Conservation (phyloP, 306 rosid genomes). For the Carpinus viminea region DNA sequence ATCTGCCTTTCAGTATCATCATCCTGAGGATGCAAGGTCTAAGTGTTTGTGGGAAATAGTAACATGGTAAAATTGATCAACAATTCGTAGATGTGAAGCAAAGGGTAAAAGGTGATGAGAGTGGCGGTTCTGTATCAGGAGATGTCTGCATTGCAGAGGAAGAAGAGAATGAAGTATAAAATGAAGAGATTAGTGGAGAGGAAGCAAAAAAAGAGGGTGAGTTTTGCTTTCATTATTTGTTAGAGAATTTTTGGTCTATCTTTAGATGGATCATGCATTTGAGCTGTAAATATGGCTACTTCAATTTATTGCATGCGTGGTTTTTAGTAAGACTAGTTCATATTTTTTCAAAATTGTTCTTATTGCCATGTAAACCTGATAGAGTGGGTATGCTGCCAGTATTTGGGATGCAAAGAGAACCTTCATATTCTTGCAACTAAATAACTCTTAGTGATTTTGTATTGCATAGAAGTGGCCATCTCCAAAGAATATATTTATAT, state of each 20-base stretch:
- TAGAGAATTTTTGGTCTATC: not conserved
- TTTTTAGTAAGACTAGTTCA: not conserved
- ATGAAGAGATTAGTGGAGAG: not conserved
- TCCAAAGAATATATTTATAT: no score
- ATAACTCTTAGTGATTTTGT: not conserved
- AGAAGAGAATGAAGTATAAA: slow-evolving; percentile 17
- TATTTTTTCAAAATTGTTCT: not conserved
- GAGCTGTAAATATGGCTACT: not conserved
- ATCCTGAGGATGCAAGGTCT: no score
- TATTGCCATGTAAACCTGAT: not conserved
- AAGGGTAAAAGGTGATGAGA: slow-evolving; percentile 29
- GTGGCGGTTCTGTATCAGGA: slow-evolving; percentile 28
- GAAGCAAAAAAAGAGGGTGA: slow-evolving; percentile 31
- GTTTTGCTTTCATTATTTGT: slow-evolving; percentile 2
- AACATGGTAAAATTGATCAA: no score
- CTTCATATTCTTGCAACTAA: not conserved
- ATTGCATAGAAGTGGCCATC: not conserved
- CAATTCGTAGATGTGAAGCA: slow-evolving; percentile 31
- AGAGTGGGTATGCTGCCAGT: not conserved
- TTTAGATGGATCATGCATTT: not conserved
- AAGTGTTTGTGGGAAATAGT: no score
- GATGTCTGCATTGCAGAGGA: slow-evolving; percentile 19
- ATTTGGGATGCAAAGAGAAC: not conserved
- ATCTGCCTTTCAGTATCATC: not conserved
- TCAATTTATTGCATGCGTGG: not conserved